A percentile compares a stretch with the other conserved stretches of the same genome.
Evolutionary conservation across 2,329 filamentous ascomycete species (phyloP).

Genomic region (Botrytis tulipae): DNA sequence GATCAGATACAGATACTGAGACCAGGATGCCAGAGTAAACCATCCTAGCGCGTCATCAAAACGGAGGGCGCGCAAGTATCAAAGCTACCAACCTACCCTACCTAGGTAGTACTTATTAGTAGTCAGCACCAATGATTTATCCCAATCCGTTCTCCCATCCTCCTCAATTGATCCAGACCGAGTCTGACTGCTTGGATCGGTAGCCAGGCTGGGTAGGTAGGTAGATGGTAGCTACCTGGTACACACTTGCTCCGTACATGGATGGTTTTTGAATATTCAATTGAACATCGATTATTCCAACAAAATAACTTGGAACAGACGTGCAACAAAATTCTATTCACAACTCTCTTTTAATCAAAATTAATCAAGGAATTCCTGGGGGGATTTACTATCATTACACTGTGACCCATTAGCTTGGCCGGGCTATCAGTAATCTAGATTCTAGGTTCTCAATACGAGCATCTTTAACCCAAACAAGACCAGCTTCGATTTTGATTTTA

Average conservation of each 20-base stretch:
- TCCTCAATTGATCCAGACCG: neutral
- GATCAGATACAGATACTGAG: neutral
- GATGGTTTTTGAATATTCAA: neutral
- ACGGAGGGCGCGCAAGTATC: neutral
- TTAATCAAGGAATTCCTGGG: neutral
- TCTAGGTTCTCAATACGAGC: neutral
- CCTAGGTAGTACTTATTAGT: no score
- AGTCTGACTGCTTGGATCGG: neutral
- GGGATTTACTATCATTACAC: neutral
- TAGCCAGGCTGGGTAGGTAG: neutral
- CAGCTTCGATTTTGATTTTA: neutral
- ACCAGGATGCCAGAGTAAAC: neutral
- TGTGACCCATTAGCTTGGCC: neutral
- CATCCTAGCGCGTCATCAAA: neutral
- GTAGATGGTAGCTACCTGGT: neutral
- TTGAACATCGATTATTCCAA: neutral
- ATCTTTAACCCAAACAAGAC: neutral
- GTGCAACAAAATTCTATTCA: conserved; percentile 14
- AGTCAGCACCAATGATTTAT: neutral
- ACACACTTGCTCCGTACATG: neutral
- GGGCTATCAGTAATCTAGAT: neutral
- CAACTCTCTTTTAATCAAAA: neutral
- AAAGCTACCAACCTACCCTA: neutral
- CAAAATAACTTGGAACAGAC: conserved; percentile 20
- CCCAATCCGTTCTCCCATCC: neutral